phyloP scores from a whole-genome alignment of 1,139 yeast species.

The Sugiyamaella novakii region DNA sequence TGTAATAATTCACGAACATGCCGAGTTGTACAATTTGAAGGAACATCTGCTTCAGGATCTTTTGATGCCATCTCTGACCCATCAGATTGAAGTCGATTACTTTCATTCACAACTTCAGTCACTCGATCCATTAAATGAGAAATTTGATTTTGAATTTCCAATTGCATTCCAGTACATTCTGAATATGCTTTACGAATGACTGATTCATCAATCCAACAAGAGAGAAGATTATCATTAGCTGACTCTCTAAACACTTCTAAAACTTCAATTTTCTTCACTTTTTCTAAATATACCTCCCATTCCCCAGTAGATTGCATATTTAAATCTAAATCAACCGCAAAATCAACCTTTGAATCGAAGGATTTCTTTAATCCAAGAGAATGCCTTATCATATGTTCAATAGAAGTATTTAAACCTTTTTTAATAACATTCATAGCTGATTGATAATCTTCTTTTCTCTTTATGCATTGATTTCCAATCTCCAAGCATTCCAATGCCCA shows the following conservation, averaged over 20 bases:
- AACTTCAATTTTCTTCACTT: slow-evolving; percentile 20
- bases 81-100: slow-evolving; percentile 27
- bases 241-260: slow-evolving; percentile 15
- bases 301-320: slow-evolving; percentile 32
- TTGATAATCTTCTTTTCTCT: not conserved
- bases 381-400: slow-evolving; percentile 37
- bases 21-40: slow-evolving; percentile 14
- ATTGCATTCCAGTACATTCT: slow-evolving; percentile 23
- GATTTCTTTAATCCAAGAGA: slow-evolving; percentile 33
- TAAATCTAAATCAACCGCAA: slow-evolving; percentile 33
- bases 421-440: slow-evolving; percentile 30
- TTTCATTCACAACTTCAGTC: slow-evolving; percentile 28
- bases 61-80: slow-evolving; percentile 20
- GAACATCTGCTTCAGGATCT: slow-evolving; percentile 21
- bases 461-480: slow-evolving; percentile 3
- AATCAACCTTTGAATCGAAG: slow-evolving; percentile 32
- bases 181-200: slow-evolving; percentile 25
- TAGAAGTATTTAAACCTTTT: slow-evolving; percentile 37
- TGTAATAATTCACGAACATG: slow-evolving; percentile 28
- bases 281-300: slow-evolving; percentile 31
- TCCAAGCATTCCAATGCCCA: slow-evolving; percentile 21
- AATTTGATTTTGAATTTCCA: slow-evolving; percentile 22
- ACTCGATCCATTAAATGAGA: slow-evolving; percentile 28
- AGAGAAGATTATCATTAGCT: too few species aligned
- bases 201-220: slow-evolving; percentile 34